phyloP scores from a whole-genome alignment of 805 yeast species.

The Myxozyma lipomycoides region DNA sequence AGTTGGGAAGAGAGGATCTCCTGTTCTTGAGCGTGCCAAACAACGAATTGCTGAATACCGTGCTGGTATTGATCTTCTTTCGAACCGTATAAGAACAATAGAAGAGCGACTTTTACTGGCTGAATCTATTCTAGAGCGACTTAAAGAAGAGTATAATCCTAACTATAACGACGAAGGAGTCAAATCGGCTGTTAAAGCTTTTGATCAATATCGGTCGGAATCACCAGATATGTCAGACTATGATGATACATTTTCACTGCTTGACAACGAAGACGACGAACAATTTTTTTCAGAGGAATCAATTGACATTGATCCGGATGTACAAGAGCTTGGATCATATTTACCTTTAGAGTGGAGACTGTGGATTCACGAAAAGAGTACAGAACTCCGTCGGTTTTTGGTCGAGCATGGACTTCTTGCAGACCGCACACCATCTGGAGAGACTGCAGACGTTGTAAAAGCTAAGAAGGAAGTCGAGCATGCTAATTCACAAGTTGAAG shows the following conservation, averaged over 20 bases:
- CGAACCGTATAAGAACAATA: constrained; percentile 2
- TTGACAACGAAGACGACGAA: constrained; percentile 8
- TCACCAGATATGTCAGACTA: constrained; percentile 19
- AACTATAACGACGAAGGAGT: constrained; percentile 86
- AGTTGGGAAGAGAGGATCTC: constrained; percentile 12
- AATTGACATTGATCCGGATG: constrained; percentile 10
- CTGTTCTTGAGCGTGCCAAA: constrained; percentile 13
- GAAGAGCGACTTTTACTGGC: constrained; percentile 26
- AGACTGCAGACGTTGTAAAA: constrained; percentile 16
- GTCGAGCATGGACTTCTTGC: constrained; percentile 21
- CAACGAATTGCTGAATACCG: constrained; percentile 21
- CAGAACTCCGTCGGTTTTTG: constrained; percentile 7
- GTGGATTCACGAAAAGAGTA: constrained; percentile 17
- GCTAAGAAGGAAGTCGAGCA: constrained; percentile 21
- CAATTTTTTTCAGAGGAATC: constrained; percentile 16
- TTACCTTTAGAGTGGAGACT: constrained; percentile 15
- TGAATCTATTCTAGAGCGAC: constrained; percentile 42
- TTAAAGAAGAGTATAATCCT: constrained; percentile 65
- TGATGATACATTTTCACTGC: background rate
- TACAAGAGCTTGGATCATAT: constrained; percentile 11
- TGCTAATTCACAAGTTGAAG: constrained; percentile 5
- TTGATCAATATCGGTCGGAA: constrained; percentile 34
- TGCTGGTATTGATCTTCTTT: constrained; percentile 9
- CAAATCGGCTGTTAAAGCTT: constrained; percentile 57
- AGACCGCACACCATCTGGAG: constrained; percentile 10